phyloP scores from a whole-genome alignment of 2,329 filamentous ascomycete genomes.

The Dactylellina haptotyla region DNA sequence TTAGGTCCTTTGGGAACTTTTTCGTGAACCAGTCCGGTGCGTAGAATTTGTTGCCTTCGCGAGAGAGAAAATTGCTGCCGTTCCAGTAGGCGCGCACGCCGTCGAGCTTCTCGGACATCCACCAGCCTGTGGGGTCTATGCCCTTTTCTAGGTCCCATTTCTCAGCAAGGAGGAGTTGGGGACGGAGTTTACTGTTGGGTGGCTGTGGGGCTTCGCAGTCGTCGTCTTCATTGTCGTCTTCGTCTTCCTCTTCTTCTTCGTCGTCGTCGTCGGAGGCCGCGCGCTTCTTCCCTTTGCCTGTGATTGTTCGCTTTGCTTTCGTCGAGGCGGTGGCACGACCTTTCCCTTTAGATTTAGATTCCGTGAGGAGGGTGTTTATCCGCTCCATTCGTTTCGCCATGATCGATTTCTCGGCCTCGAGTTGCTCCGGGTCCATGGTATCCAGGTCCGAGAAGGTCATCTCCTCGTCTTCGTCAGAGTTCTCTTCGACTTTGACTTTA shows the following conservation, averaged over 20 bases:
- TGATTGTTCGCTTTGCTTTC: slow-evolving; percentile 38
- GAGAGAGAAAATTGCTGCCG: slow-evolving; percentile 56
- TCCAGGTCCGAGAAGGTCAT: slow-evolving; percentile 44
- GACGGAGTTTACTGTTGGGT: slow-evolving; percentile 46
- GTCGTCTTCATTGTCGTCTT: slow-evolving; percentile 30
- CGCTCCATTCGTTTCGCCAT: slow-evolving; percentile 38
- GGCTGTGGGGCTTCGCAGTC: slow-evolving; percentile 26
- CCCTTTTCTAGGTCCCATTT: slow-evolving; percentile 58
- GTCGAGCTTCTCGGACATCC: slow-evolving; percentile 58
- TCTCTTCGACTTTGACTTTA: slow-evolving; percentile 29
- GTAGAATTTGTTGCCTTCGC: slow-evolving; percentile 58
- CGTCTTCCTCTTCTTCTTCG: slow-evolving; percentile 26
- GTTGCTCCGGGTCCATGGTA: slow-evolving; percentile 36
- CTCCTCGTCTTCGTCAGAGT: slow-evolving; percentile 54
- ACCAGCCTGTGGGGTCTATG: slow-evolving; percentile 56
- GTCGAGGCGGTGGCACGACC: background rate
- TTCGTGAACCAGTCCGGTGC: slow-evolving; percentile 58
- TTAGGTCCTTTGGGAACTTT: slow-evolving; percentile 56
- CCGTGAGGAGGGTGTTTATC: slow-evolving; percentile 26
- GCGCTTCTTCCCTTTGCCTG: slow-evolving; percentile 30
- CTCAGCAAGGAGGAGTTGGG: slow-evolving; percentile 58
- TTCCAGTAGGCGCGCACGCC: slow-evolving; percentile 58
- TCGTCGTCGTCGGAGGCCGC: slow-evolving; percentile 17
- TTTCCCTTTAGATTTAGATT: slow-evolving; percentile 36
- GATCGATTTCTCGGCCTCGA: slow-evolving; percentile 29